Base-by-base conservation (phyloP, 768 basidiomycete species). In the Podaxis mareebaensis region DNA sequence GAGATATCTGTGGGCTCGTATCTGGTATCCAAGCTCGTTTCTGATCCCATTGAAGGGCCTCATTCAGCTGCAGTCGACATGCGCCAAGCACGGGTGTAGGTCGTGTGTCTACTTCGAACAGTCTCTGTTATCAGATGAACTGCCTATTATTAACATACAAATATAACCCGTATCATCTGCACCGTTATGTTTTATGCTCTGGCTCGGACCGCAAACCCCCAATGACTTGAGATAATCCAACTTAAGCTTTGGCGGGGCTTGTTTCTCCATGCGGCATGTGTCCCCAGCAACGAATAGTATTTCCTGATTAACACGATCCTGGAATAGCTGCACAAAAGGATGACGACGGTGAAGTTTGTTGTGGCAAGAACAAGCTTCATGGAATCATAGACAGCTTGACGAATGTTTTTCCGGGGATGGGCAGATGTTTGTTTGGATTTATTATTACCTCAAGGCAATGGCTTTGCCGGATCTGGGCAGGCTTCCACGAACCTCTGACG, bases 341-440 rank as follows among this genome's bases (percentile, higher is more conserved):
- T 46, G 59, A 60, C 59, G 36, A 52, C 28, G 24, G 26, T 36
- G 49, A 60, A 39, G 59, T 36, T 26, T 38, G 3, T 30, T 13
- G 48, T 22, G 36, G 39, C 51, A 46, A n/a, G 11, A 52, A 60
- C 13, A 61, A 65, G 58, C 39, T 61, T 65, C 22, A 39, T 53
- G 55, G 58, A 49, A 52, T 55, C 53, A 52, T 40, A 11, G 42
- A 55, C 53, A 13, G 33, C 26, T 26, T 20, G 44, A 22, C n/a
- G 20, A 20, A 51, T 60, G 58, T 60, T 61, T 52, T 57, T 33
- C 48, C n/a, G 26, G 3, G 26, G 33, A 36, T 7, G 26, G 3
- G 20, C 17, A 33, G 46, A n/a, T 6, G 13, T 26, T 53, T 67
- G 59, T 70, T 72, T 72, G 66, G 42, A 30, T 5, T 40, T 70